Conservation (phyloP, 257 asterid genomes). For the Lantana camara region DNA sequence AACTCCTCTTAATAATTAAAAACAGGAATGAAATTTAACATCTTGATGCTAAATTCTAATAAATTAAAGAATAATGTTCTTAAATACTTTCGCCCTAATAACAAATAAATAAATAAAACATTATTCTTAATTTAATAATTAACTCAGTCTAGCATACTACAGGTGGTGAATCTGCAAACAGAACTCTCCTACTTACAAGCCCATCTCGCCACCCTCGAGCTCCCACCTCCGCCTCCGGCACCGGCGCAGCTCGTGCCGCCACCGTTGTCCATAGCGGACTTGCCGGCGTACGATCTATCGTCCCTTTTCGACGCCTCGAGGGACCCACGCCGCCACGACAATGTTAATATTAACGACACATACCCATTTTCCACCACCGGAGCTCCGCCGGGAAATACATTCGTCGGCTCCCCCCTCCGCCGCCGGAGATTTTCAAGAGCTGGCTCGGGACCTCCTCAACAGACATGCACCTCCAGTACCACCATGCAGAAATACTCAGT, state of each 20-base stretch:
- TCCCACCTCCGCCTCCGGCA: slow-evolving; percentile 53
- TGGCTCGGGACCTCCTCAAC: slow-evolving; percentile 62
- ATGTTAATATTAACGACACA: slow-evolving; percentile 27
- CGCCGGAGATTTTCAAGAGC: slow-evolving; percentile 61
- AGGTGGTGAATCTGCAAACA: slow-evolving; percentile 70
- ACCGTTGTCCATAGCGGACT: slow-evolving; percentile 48
- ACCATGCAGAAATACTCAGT: slow-evolving; percentile 47
- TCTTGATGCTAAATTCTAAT: too few species aligned
- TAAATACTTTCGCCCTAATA: too few species aligned
- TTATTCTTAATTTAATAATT: too few species aligned
- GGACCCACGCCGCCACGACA: slow-evolving; percentile 41
- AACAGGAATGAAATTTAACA: too few species aligned
- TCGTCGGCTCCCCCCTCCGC: too few species aligned
- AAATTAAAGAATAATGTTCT: too few species aligned
- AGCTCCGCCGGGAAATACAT: slow-evolving; percentile 14
- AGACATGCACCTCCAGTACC: slow-evolving; percentile 46
- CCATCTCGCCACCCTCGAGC: slow-evolving; percentile 64
- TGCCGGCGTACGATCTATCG: slow-evolving; percentile 59
- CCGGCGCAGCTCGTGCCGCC: slow-evolving; percentile 37
- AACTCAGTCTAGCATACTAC: background rate
- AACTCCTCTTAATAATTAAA: too few species aligned
- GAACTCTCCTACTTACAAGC: slow-evolving; percentile 67
- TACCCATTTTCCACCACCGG: slow-evolving; percentile 28
- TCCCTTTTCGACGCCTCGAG: slow-evolving; percentile 59
- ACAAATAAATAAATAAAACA: too few species aligned